Evolutionary conservation across 495 filamentous ascomycete species (phyloP), one percentile per base, ranked within the genome.

Genomic region (Emericellopsis terricola): DNA sequence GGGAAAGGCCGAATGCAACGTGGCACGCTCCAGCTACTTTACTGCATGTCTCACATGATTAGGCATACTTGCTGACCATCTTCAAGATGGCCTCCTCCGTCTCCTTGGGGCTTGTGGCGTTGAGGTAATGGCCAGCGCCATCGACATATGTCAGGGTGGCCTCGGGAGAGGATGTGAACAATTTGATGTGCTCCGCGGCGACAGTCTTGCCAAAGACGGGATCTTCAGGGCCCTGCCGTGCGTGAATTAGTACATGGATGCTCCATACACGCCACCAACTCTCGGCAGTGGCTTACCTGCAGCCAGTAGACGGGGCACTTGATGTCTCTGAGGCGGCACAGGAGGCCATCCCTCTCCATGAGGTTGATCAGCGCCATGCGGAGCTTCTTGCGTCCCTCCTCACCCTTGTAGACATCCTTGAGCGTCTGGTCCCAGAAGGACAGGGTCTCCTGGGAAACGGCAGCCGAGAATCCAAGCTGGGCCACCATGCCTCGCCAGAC

Each of bases 221-320:
- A 45, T 78, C 73, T 4, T 54, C 40, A 14, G 60, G 66, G n/a
- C 71, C 73, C 63, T 71, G 26, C 14, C 3, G n/a, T 26, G 6
- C 6, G 23, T 26, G 6, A 26, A 6, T 26, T 11, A 6, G 23
- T 11, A 6, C 23, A 26, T 11, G 23, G 6, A 26, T 11, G 23
- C 23, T 6, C 6, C 11, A 26, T 26, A 6, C 23, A 11, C 11
- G n/a, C n/a, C n/a, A n/a, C n/a, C n/a, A n/a, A n/a, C 11, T 15
- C 18, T 13, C 24, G 26, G 33, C 29, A 28, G 18, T 18, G 20
- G 27, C 58, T 45, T 36, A 69, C 70, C 45, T 79, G 73, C 29
- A 77, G 38, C 73, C 72, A 79, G 23, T 64, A 49, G 2, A 78
- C 65, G 0, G 73, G 72, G 40, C 72, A 77, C 29, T 40, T 49